phyloP scores from a whole-genome alignment of 2,329 filamentous ascomycete genomes.

The Nemania sp. region DNA sequence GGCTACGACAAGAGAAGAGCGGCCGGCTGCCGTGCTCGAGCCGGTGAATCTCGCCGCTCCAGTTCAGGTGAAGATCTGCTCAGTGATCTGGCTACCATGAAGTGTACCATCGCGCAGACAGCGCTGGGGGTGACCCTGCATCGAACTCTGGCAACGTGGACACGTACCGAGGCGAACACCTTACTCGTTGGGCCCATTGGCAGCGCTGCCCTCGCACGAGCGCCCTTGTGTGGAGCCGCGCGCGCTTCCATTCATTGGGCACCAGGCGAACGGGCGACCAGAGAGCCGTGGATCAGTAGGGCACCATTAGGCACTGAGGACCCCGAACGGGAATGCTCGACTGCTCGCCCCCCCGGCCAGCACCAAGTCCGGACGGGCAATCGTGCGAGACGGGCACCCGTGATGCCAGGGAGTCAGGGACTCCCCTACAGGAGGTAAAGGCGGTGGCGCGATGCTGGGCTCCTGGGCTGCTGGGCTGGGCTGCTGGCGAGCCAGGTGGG shows the following conservation, averaged over 20 bases:
- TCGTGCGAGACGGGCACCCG: background rate
- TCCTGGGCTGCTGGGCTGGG: conserved; percentile 24
- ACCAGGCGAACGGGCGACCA: conserved; percentile 19
- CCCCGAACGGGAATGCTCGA: conserved; percentile 21
- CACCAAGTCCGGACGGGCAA: background rate
- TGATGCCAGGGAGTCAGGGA: background rate
- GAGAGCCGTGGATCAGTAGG: conserved; percentile 22
- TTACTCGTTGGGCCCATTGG: conserved; percentile 12
- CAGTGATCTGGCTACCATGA: conserved; percentile 29
- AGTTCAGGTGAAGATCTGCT: conserved; percentile 29
- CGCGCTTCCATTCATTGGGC: conserved; percentile 25
- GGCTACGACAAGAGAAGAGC: conserved; percentile 15
- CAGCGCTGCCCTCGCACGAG: conserved; percentile 7
- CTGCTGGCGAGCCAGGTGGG: conserved; percentile 29
- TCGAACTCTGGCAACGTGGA: conserved; percentile 25
- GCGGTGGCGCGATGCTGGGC: conserved; percentile 34
- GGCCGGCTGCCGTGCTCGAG: conserved; percentile 16
- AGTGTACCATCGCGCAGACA: conserved; percentile 13
- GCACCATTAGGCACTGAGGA: conserved; percentile 29
- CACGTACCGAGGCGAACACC: conserved; percentile 26
- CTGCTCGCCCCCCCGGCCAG: background rate
- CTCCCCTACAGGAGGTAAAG: conserved; percentile 2
- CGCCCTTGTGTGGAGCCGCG: conserved; percentile 12
- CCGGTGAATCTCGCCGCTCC: conserved; percentile 24
- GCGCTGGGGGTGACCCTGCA: conserved; percentile 27